Evolutionary conservation across 805 yeast genomes (phyloP).

Genomic region (Tetrapisispora taiwanensis): DNA sequence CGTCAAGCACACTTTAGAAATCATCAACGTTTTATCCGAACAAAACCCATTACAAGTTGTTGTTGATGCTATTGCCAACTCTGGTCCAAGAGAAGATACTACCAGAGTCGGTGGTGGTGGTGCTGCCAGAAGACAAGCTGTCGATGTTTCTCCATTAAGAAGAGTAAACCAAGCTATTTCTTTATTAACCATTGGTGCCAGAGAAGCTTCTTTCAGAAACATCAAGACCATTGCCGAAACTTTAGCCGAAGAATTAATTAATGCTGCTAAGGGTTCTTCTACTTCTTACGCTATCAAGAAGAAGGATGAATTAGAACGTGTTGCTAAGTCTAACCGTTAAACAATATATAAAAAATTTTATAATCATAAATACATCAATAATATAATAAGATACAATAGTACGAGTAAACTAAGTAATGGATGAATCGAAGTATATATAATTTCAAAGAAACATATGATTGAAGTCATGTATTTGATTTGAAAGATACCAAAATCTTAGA

Average conservation of each 20-base stretch:
- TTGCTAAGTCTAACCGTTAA: constrained; percentile 99
- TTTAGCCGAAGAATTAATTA: constrained; percentile 99
- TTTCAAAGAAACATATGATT: no score
- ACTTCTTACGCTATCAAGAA: constrained; percentile 99
- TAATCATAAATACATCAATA: constrained; percentile 1
- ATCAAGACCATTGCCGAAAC: constrained; percentile 99
- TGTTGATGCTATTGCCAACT: constrained; percentile 98
- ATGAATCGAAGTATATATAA: no score
- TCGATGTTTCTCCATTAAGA: constrained; percentile 99
- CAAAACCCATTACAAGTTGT: constrained; percentile 98
- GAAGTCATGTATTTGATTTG: no score
- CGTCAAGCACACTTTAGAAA: constrained; percentile 98
- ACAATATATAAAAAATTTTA: constrained; percentile 4
- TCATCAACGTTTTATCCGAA: constrained; percentile 93
- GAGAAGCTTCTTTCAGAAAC: constrained; percentile 99
- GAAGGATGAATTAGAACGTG: constrained; percentile 99
- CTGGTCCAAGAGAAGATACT: constrained; percentile 99
- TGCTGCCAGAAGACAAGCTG: constrained; percentile 99
- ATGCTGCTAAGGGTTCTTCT: constrained; percentile 99
- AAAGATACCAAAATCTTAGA: no score
- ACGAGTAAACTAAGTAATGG: neutral
- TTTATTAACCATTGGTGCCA: constrained; percentile 96
- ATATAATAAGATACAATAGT: constrained; percentile 2
- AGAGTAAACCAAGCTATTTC: constrained; percentile 99
- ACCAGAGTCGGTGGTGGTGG: constrained; percentile 99